Base-by-base conservation (phyloP, 768 basidiomycete species). In the Hirschioporus abietinus region DNA sequence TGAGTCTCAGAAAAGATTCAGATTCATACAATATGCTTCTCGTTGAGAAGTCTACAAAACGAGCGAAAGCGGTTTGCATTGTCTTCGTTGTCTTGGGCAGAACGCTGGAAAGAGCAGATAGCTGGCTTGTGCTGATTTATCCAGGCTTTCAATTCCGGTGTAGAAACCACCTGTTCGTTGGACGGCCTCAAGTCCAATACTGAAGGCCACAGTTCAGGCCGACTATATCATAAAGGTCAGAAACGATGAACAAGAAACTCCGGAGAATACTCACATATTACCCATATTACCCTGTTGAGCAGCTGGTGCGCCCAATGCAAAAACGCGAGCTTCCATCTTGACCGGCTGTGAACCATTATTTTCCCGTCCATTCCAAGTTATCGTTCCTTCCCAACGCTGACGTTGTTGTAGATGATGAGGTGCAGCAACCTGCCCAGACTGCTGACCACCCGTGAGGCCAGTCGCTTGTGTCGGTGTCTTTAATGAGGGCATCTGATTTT, bases 11-110 rank as follows among this genome's bases (percentile, higher is more conserved):
- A 59, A 35, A 1, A 17, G 25, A 8, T n/a, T 8, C 58, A 65
- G n/a, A 62, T 36, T 76, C 84, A 63, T 66, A 89, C 88, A 24
- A 83, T 72, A 34, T 78, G 81, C 65, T 79, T 83, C 0, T 76
- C 75, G 0, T 60, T 63, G 67, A 90, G 76, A 10, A 84, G 71
- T 10, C 77, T 73, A 4, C 81, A 71, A 25, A 89, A 76, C 2
- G 75, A 67, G 15, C 72, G 74, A 72, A 81, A 84, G 67, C 78
- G 77, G 36, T 74, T 70, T 20, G 84, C 80, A 69, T 88, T 87
- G 1, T 65, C 64, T 58, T 77, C 62, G 35, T 27, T 15, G 18
- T 42, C 63, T 34, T 64, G 66, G 7, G 64, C 24, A 30, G 30
- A 30, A 6, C 12, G 26, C 12, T 17, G 36, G 18, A 68, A 57